Conservation (phyloP, 768 basidiomycete genomes). For the Hysterangium stoloniferum region DNA sequence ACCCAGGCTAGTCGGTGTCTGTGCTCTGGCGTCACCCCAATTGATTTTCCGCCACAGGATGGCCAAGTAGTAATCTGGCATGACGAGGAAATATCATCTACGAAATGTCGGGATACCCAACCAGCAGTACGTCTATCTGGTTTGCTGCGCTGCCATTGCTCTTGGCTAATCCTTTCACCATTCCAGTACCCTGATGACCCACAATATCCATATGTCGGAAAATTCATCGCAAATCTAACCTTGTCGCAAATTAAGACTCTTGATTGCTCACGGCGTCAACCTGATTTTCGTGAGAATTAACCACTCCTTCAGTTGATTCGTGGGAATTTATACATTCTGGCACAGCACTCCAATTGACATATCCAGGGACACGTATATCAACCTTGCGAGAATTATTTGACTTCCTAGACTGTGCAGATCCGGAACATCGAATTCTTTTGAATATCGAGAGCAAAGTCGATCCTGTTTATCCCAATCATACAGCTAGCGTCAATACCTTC, state of each 20-base stretch:
- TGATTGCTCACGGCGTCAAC: constrained; percentile 63
- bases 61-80: constrained; percentile 77
- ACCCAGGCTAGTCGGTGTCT: constrained; percentile 40
- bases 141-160: no score
- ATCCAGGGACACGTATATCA: constrained; percentile 63
- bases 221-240: constrained; percentile 68
- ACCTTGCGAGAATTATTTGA: constrained; percentile 69
- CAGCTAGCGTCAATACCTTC: constrained; percentile 49
- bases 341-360: constrained; percentile 55
- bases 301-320: neutral
- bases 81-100: constrained; percentile 53
- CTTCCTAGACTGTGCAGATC: constrained; percentile 68
- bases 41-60: constrained; percentile 38
- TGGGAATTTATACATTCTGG: constrained; percentile 4
- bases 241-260: constrained; percentile 72
- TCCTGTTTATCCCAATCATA: constrained; percentile 42
- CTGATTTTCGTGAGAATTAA: constrained; percentile 45
- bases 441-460: constrained; percentile 79
- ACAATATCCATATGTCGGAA: constrained; percentile 63
- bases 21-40: neutral
- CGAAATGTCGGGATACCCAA: constrained; percentile 62
- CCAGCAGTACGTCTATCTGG: constrained; percentile 42
- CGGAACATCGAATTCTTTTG: constrained; percentile 51
- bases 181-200: constrained; percentile 49
- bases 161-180: neutral